Percentiles rank a stretch among this genome's conserved stretches.
phyloP scores from a whole-genome alignment of 2,329 filamentous ascomycete species.

The Fusarium citri region DNA sequence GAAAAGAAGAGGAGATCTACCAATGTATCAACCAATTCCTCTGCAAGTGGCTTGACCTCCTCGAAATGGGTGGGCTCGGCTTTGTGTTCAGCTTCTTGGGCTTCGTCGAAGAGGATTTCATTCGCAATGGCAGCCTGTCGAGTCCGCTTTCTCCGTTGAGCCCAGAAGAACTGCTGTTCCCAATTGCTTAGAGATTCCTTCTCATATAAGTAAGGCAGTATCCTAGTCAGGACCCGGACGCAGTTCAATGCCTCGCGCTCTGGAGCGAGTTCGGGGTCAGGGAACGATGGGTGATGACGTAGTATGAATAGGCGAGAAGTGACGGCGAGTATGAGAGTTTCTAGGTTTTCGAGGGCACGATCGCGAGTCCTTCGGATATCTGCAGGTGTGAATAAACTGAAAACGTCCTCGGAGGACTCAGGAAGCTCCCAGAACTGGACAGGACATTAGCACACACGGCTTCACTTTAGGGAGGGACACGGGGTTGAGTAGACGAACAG shows the following conservation, averaged over 20 bases:
- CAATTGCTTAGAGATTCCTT: slow-evolving; percentile 83
- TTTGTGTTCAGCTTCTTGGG: slow-evolving; percentile 62
- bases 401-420: slow-evolving; percentile 94
- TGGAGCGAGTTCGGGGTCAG: slow-evolving; percentile 84
- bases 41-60: slow-evolving; percentile 86
- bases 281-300: slow-evolving; percentile 90
- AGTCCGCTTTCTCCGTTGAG: slow-evolving; percentile 76
- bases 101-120: slow-evolving; percentile 88
- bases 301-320: slow-evolving; percentile 85
- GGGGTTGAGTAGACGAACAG: slow-evolving; percentile 66
- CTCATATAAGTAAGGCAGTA: slow-evolving; percentile 94
- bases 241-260: slow-evolving; percentile 95
- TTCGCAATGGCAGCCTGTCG: slow-evolving; percentile 73
- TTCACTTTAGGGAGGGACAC: slow-evolving; percentile 16
- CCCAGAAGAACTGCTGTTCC: slow-evolving; percentile 97
- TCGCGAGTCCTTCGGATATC: slow-evolving; percentile 92
- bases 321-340: slow-evolving; percentile 86
- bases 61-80: slow-evolving; percentile 74
- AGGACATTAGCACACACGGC: slow-evolving; percentile 35
- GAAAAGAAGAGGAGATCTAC: slow-evolving; percentile 92
- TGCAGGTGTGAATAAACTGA: slow-evolving; percentile 90
- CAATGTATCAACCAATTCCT: slow-evolving; percentile 91
- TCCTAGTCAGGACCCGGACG: slow-evolving; percentile 86
- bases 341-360: slow-evolving; percentile 84
- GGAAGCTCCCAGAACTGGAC: slow-evolving; percentile 94